Base-by-base conservation (phyloP, 2,329 filamentous ascomycete genomes). In the Ophiostoma piceae region DNA sequence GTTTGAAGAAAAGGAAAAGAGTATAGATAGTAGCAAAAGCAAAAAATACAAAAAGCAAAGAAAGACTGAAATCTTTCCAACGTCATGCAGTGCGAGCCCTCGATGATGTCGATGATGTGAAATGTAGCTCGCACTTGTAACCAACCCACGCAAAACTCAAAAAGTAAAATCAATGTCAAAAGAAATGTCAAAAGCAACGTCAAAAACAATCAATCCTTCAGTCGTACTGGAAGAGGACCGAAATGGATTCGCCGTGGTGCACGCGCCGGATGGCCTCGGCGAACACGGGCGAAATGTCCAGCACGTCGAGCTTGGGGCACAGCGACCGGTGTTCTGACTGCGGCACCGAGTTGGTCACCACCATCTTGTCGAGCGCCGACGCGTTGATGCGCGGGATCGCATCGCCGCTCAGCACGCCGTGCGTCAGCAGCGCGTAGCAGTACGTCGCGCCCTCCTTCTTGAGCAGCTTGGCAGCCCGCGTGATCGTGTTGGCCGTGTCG, bases 161-260 rank as follows among this genome's bases (percentile, higher is more conserved):
- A 54, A 65, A 19, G 6, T 26, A 37, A 57, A 39, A 32, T 39
- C 66, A 57, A 67, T 41, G 19, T 47, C 64, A 67, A 12, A 67
- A 60, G 29, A 6, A 4, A 35, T 26, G 12, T n/a, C n/a, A 60
- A 66, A 64, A 64, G 7, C 3, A 14, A 29, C 26, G 26, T 62
- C 29, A 9, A 4, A 8, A 16, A 35, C 32, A 32, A n/a, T 6
- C 29, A 9, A 4, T 32, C n/a, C 54, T 41, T 69, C 76, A 93
- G 78, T 92, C 90, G 79, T 92, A 90, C 78, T 93, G 90, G 80
- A 99, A 99, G 68, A 99, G 85, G 72, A 95, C 92, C 78, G 93
- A 97, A 81, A 99, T 97, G 77, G 92, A 97, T 82, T 99, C 95
- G 76, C 95, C 95, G 79, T 98, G 94, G 80, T 99, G 95, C 71